These are phyloP conservation scores for Neurospora sp. DNA, from an alignment of 495 filamentous ascomycete species.

Conservation along the genomic window DNA sequence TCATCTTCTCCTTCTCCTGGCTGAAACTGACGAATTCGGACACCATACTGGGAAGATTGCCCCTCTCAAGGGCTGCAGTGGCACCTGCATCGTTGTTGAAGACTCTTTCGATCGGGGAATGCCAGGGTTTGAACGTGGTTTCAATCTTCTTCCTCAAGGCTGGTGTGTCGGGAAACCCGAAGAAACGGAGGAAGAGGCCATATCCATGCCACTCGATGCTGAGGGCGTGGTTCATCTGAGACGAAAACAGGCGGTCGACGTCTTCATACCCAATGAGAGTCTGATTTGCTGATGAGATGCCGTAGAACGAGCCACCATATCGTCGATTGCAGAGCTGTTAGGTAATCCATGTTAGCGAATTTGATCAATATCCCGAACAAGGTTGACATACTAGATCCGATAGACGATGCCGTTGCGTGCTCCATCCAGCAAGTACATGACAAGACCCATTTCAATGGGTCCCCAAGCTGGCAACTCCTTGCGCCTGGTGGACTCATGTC, in stretches of 20 bases:
- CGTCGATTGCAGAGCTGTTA: neutral
- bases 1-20: neutral
- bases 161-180: neutral
- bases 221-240: neutral
- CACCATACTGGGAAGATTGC: neutral
- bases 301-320: constrained; percentile 2
- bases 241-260: neutral
- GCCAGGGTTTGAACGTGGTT: neutral
- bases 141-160: neutral
- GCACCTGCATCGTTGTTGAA: constrained; percentile 3
- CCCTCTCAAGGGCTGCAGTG: neutral
- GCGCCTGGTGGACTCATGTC: neutral
- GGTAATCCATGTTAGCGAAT: neutral
- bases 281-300: constrained; percentile 1
- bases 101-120: neutral
- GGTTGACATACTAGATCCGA: neutral
- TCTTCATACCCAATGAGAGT: neutral
- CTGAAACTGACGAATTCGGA: constrained; percentile 2
- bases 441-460: neutral
- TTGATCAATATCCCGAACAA: neutral
- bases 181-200: constrained; percentile 1
- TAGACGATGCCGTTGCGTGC: neutral
- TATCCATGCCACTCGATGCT: neutral
- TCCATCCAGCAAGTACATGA: neutral
- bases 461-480: neutral